Percentiles rank a stretch among this genome's conserved stretches.
These are phyloP conservation scores for Plectosphaerella plurivora DNA, from an alignment of 2,329 filamentous ascomycete genomes.

Conservation along the genomic window DNA sequence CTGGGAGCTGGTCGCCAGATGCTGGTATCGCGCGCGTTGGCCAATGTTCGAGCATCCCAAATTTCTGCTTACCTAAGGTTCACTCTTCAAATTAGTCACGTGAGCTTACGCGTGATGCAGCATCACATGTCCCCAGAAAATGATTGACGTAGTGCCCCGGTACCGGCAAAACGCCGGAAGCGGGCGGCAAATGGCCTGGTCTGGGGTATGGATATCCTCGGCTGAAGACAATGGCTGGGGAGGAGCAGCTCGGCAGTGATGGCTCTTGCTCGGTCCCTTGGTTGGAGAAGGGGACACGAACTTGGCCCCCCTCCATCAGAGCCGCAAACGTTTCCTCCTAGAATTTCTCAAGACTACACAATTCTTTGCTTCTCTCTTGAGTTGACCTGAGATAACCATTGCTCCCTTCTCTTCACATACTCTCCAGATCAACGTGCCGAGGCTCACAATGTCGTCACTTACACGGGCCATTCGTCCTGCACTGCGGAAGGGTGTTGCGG, in stretches of 20 bases:
- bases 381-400: not conserved
- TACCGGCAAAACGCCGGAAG: conserved; percentile 2
- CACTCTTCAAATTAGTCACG: not conserved
- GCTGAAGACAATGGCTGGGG: conserved; percentile 1
- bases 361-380: not conserved
- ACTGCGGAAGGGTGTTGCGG: conserved; percentile 32
- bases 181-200: not conserved
- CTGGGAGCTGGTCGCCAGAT: no score
- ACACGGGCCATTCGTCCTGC: conserved; percentile 47
- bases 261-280: not conserved
- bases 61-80: not conserved
- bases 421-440: conserved; percentile 6
- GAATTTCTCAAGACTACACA: not conserved
- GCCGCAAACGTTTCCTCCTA: not conserved
- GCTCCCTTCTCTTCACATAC: conserved; percentile 4
- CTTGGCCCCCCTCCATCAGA: not conserved
- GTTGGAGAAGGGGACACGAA: no score
- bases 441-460: conserved; percentile 42
- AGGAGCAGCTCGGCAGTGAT: not conserved
- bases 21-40: no score
- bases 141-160: not conserved
- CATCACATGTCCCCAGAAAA: not conserved
- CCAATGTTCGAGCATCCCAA: not conserved
- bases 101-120: not conserved
- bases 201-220: conserved; percentile 19